Base-by-base conservation (phyloP, 108 stramenopile genomes). In the Fragilaria radians region DNA sequence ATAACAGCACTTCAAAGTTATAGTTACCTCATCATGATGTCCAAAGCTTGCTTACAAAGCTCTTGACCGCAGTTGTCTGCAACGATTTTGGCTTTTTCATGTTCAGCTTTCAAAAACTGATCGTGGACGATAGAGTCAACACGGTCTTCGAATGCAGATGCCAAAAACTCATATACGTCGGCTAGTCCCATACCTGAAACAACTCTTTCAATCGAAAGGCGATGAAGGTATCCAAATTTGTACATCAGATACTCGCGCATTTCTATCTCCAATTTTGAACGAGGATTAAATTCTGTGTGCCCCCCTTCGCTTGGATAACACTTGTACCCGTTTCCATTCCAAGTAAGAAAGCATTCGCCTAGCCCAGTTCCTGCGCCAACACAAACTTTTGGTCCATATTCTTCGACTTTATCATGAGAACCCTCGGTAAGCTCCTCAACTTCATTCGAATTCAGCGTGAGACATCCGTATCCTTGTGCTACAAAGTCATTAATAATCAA, bases 311-410 rank as follows among this genome's bases (percentile, higher is more conserved):
- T 83, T 17, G 98, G 91, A 51, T 76, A 96, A 42, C 93, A 94
- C n/a, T 85, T 79, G 66, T 98, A 97, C 5, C 67, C 72, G 9
- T 52, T 28, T 19, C 31, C 28, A 50, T 68, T 65, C 5, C 70
- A 79, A 19, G 96, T 92, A 52, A 96, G 79, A 56, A 82, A 97
- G 52, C 94, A 94, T 60, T 96, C 88, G 28, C 97, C 97, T 31
- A 98, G 66, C 3, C 97, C 97, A n/a, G 97, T 98, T 2, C 97
- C 97, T 22, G 97, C 95, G 23, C 97, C 97, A 47, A 98, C 81
- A 74, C 93, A 94, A 27, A 77, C 95, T 50, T 95, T 96, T 4
- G 95, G 95, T 5, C 84, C 87, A 55, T 70, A 30, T 11, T 31
- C 32, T 52, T 85, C 70, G 29, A 88, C 75, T 57, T 56, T 81